A percentile compares a stretch with the other conserved stretches of the same genome.
Conservation (phyloP, 2,329 filamentous ascomycete genomes). For the Neofusicoccum umdonicola region DNA sequence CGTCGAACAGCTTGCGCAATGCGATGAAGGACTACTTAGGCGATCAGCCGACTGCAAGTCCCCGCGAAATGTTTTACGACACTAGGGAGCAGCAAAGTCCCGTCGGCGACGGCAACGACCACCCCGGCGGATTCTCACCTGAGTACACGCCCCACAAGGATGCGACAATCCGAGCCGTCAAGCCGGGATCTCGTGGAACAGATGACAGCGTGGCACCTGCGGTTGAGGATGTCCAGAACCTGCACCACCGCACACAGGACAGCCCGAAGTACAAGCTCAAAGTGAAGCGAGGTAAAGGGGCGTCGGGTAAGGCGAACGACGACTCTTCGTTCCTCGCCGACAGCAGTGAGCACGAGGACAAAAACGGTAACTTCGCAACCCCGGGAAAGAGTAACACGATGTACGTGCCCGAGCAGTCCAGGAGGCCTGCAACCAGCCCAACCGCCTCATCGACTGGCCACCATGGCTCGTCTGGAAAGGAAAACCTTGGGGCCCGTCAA, state of each 20-base stretch:
- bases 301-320: slow-evolving; percentile 31
- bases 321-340: slow-evolving; percentile 52
- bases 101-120: slow-evolving; percentile 30
- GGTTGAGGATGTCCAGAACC: slow-evolving; percentile 27
- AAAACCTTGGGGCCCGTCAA: slow-evolving; percentile 25
- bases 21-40: slow-evolving; percentile 82
- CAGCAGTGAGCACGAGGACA: slow-evolving; percentile 52
- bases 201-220: slow-evolving; percentile 16
- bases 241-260: slow-evolving; percentile 24
- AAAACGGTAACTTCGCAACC: slow-evolving; percentile 25
- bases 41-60: slow-evolving; percentile 25
- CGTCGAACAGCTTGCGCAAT: slow-evolving; percentile 76
- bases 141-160: slow-evolving; percentile 71
- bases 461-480: slow-evolving; percentile 14
- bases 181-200: slow-evolving; percentile 42
- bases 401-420: slow-evolving; percentile 27
- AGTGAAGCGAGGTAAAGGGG: slow-evolving; percentile 31
- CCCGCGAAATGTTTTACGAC: slow-evolving; percentile 28
- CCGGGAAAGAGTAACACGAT: slow-evolving; percentile 1
- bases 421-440: slow-evolving; percentile 31
- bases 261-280: slow-evolving; percentile 43
- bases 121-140: slow-evolving; percentile 65
- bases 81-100: slow-evolving; percentile 27
- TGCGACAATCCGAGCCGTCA: slow-evolving; percentile 67
- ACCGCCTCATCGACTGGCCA: slow-evolving; percentile 25